Conservation (phyloP, 176 grass and related monocot genomes). For the Puccinellia tenuiflora region DNA sequence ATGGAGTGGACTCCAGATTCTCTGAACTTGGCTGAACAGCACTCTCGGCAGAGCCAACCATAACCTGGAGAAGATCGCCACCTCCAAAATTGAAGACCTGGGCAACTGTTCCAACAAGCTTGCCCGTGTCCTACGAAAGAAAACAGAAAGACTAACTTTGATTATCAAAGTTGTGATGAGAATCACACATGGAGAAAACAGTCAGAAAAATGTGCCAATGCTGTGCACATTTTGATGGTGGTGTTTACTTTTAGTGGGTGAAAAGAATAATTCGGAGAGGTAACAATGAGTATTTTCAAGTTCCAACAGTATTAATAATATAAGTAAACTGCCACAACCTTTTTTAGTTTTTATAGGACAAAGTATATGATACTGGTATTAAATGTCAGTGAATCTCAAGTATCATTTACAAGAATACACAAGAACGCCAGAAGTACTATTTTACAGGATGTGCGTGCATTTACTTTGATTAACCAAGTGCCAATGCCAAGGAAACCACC, state of each 20-base stretch:
- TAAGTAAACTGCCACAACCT: neutral
- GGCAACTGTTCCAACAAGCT: slow-evolving; percentile 62
- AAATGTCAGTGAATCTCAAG: neutral
- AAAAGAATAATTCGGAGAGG: neutral
- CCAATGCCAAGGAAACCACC: neutral
- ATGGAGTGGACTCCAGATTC: slow-evolving; percentile 32
- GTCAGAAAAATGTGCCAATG: neutral
- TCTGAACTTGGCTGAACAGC: slow-evolving; percentile 8
- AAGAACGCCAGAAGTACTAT: neutral
- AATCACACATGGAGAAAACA: neutral
- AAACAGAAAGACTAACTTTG: neutral
- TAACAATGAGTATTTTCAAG: neutral
- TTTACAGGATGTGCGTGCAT: neutral
- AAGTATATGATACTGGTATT: neutral
- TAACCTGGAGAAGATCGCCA: slow-evolving; percentile 77
- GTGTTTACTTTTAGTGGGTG: neutral
- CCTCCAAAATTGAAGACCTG: slow-evolving; percentile 75
- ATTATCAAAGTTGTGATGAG: slow-evolving; percentile 2
- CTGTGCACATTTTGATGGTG: neutral
- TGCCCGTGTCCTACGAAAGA: slow-evolving; percentile 60
- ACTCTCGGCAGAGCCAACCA: slow-evolving; percentile 24
- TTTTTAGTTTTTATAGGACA: neutral
- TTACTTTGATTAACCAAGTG: neutral
- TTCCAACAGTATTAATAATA: neutral
- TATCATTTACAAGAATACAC: neutral